Percentiles rank a stretch among this genome's conserved stretches.
These are phyloP conservation scores for Pseudocercospora vitis DNA, from an alignment of 2,329 filamentous ascomycete species.

Conservation along the genomic window DNA sequence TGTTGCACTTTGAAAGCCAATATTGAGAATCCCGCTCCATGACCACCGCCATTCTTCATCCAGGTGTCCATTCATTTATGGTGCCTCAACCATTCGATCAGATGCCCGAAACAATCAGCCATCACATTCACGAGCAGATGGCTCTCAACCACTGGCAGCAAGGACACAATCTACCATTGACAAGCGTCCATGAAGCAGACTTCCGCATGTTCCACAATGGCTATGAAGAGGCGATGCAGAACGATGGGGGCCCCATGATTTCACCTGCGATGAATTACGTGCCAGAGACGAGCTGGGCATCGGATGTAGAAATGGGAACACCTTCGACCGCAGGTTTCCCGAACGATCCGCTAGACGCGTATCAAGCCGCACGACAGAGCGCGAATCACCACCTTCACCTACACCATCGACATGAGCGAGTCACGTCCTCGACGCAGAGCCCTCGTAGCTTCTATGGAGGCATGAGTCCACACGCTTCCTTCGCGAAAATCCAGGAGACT, in stretches of 20 bases:
- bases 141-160: constrained; percentile 26
- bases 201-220: constrained; percentile 33
- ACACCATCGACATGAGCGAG: constrained; percentile 18
- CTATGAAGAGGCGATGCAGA: constrained; percentile 25
- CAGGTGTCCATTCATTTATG: constrained; percentile 21
- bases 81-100: constrained; percentile 19
- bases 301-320: constrained; percentile 35
- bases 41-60: constrained; percentile 22
- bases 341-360: constrained; percentile 27
- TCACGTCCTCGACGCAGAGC: constrained; percentile 26
- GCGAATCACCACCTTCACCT: constrained; percentile 24
- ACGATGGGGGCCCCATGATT: constrained; percentile 25
- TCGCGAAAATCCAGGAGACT: constrained; percentile 18
- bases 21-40: constrained; percentile 29
- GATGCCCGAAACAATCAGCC: constrained; percentile 21
- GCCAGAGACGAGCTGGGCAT: constrained; percentile 29
- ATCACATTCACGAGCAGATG: constrained; percentile 26
- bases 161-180: constrained; percentile 24
- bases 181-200: constrained; percentile 32
- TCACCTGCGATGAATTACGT: constrained; percentile 30
- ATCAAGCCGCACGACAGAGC: constrained; percentile 26
- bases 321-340: constrained; percentile 31
- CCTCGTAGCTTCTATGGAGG: constrained; percentile 28
- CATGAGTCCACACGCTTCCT: constrained; percentile 21
- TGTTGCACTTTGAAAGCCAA: constrained; percentile 24